phyloP scores from a whole-genome alignment of 805 yeast genomes.

The Pachysolen tannophilus region DNA sequence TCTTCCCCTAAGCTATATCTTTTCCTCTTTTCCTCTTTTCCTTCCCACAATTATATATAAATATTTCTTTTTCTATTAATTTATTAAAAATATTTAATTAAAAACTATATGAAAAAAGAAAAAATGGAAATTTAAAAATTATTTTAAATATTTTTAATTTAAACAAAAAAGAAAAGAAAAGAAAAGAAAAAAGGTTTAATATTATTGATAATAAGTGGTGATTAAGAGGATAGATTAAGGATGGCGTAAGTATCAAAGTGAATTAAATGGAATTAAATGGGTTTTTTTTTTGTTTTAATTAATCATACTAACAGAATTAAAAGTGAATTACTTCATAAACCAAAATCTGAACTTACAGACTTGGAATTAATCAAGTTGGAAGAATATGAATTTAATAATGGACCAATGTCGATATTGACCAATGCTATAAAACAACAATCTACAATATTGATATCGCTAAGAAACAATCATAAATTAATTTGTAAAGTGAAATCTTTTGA shows the following conservation, averaged over 20 bases:
- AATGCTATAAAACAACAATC: slow-evolving; percentile 68
- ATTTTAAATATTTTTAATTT: too few species aligned
- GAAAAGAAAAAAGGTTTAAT: not conserved
- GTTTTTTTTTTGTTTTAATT: too few species aligned
- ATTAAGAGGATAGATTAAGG: too few species aligned
- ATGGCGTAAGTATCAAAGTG: slow-evolving; percentile 14
- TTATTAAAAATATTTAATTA: too few species aligned
- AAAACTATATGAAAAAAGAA: too few species aligned
- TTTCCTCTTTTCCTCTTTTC: too few species aligned
- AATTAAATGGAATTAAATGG: too few species aligned
- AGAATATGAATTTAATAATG: slow-evolving; percentile 82
- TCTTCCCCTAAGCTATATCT: too few species aligned
- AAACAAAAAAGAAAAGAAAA: not conserved
- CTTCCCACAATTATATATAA: too few species aligned
- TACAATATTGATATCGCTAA: slow-evolving; percentile 77
- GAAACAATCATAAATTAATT: slow-evolving; percentile 88
- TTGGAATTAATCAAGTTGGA: slow-evolving; percentile 75
- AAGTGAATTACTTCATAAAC: slow-evolving; percentile 64
- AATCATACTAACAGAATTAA: slow-evolving; percentile 1
- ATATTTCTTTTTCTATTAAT: too few species aligned
- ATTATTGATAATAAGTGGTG: too few species aligned
- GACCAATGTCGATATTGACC: slow-evolving; percentile 87
- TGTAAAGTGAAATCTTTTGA: slow-evolving; percentile 93
- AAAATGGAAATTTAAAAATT: too few species aligned
- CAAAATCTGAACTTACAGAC: slow-evolving; percentile 73